phyloP scores from a whole-genome alignment of 2,329 filamentous ascomycete genomes.

The Ustilaginoidea virens region DNA sequence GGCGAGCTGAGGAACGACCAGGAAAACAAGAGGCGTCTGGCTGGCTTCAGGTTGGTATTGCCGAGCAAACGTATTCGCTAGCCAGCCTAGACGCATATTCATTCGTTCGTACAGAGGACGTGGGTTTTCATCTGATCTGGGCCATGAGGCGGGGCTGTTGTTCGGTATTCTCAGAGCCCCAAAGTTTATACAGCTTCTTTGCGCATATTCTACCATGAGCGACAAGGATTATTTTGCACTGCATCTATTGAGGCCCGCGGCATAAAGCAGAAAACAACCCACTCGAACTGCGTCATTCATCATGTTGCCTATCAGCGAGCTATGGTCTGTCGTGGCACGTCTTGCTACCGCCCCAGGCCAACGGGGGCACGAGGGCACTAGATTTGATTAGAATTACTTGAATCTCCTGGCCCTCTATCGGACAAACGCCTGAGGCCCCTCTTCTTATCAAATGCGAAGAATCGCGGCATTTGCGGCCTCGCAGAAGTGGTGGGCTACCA shows the following conservation, averaged over 20 bases:
- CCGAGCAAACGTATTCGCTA: conserved; percentile 2
- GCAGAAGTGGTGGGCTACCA: not conserved
- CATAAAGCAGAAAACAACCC: not conserved
- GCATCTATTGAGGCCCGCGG: not conserved
- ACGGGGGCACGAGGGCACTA: not conserved
- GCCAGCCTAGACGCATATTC: conserved; percentile 1
- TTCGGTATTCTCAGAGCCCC: conserved; percentile 2
- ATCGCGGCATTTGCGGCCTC: not conserved
- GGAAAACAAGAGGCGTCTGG: conserved; percentile 1
- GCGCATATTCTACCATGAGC: conserved; percentile 5
- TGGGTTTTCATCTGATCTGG: conserved; percentile 4
- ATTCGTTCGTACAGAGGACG: not conserved
- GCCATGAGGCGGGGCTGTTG: conserved; percentile 2
- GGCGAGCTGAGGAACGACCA: conserved; percentile 1
- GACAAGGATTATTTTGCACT: conserved; percentile 1
- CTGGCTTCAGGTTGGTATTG: conserved; percentile 2
- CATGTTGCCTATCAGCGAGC: not conserved
- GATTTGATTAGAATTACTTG: not conserved
- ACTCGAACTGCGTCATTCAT: not conserved
- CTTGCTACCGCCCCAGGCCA: not conserved
- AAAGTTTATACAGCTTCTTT: conserved; percentile 1
- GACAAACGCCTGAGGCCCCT: not conserved
- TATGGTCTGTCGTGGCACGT: not conserved
- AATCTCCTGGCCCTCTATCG: not conserved
- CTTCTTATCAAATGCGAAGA: not conserved